Evolutionary conservation across 106 monocot genomes (phyloP).

Genomic region (Vanilla planifolia): DNA sequence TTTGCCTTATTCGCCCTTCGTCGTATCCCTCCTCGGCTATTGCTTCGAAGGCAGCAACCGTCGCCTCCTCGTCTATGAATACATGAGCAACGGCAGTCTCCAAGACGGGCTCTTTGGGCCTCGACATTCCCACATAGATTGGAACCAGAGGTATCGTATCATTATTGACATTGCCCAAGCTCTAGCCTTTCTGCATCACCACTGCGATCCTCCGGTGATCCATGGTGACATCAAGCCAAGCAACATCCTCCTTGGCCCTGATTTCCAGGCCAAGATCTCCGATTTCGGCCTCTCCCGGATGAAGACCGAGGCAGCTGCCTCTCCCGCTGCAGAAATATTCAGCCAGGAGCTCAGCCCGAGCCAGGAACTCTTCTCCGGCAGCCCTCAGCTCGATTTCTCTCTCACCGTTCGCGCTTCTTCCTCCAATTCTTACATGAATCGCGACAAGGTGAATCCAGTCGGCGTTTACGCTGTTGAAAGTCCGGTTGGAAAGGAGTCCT

Average conservation of each 20-base stretch:
- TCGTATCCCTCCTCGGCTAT: slow-evolving; percentile 55
- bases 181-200: slow-evolving; percentile 51
- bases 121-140: neutral
- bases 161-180: slow-evolving; percentile 49
- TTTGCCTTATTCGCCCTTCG: slow-evolving; percentile 35
- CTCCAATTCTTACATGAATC: slow-evolving; percentile 7
- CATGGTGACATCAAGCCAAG: slow-evolving; percentile 94
- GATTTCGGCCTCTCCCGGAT: slow-evolving; percentile 69
- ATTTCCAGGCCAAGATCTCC: slow-evolving; percentile 61
- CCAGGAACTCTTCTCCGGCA: slow-evolving; percentile 19
- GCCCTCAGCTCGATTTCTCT: slow-evolving; percentile 19
- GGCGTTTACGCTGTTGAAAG: no score
- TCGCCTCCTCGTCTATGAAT: slow-evolving; percentile 49
- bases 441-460: neutral
- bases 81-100: slow-evolving; percentile 45
- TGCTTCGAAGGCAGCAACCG: slow-evolving; percentile 25
- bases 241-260: slow-evolving; percentile 60
- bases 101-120: slow-evolving; percentile 49
- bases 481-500: slow-evolving; percentile 80
- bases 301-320: slow-evolving; percentile 24
- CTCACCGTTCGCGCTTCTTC: slow-evolving; percentile 3
- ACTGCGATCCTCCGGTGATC: slow-evolving; percentile 74
- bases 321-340: neutral
- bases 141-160: slow-evolving; percentile 38
- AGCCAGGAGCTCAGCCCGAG: neutral